Base-by-base conservation (phyloP, 2,329 filamentous ascomycete genomes). In the Beauveria caledonica region DNA sequence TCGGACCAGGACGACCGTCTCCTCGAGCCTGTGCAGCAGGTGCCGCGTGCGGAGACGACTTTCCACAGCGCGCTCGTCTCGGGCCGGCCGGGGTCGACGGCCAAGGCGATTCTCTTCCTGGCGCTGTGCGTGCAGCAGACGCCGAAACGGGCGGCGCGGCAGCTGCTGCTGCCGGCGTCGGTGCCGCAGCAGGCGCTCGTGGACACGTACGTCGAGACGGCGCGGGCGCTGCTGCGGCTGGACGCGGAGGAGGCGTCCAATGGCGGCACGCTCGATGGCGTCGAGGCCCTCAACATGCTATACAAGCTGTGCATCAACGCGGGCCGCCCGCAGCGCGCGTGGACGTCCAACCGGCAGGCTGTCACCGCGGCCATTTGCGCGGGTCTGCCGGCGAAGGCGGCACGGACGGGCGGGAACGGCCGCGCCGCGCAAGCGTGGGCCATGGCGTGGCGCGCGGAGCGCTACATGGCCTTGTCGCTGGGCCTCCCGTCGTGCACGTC, bases 231-330 rank as follows among this genome's bases (percentile, higher is more conserved):
- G 63, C 75, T 84, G 17, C 33, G 42, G 45, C 67, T 78, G 13
- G 72, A 73, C 13, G 77, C 81, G 58, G 79, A 82, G 58, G 33
- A 36, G 33, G 33, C 33, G 33, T 76, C 80, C 52, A 77, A 77
- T 60, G 74, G 76, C 15, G 76, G 77, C 10, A 81, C 76, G 1
- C 64, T 83, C 0, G 77, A 83, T 54, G 78, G 78, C 3, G 73
- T 85, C 60, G 80, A 85, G 66, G 79, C 77, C 54, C 72, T 80
- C 46, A 70, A 78, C 53, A 67, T 85, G 13, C 73, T 78, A 45
- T 73, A 76, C 13, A 84, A 83, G 65, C 76, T 80, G 63, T 79
- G 81, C 63, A 71, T 81, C 56, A 80, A 83, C 60, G 77, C 81
- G 62, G 83, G 82, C 2, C 77, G 79, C 46, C 81, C 83, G 11